These are phyloP conservation scores for Trichoderma atroviride DNA, from an alignment of 2,329 filamentous ascomycete genomes.

Conservation along the genomic window DNA sequence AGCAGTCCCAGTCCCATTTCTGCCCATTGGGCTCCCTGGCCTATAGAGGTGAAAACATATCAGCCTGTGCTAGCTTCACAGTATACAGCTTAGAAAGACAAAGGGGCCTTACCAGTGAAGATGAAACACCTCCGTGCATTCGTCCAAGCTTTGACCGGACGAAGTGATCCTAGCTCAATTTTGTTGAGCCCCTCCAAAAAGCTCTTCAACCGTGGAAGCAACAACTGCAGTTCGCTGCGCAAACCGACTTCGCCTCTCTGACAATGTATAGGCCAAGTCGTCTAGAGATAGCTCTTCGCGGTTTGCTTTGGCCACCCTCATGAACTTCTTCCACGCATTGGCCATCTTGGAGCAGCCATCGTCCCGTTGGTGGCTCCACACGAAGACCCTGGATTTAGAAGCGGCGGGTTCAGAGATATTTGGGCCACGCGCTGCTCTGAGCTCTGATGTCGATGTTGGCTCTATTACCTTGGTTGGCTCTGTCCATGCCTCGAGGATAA, in stretches of 20 bases:
- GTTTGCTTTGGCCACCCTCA: slow-evolving; percentile 10
- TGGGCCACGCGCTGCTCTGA: neutral
- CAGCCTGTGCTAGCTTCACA: neutral
- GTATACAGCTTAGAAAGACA: neutral
- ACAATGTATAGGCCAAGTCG: slow-evolving; percentile 21
- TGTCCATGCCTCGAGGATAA: slow-evolving; percentile 30
- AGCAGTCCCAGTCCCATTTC: slow-evolving; percentile 22
- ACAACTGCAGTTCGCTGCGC: slow-evolving; percentile 13
- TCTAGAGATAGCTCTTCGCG: slow-evolving; percentile 13
- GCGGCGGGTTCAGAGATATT: neutral
- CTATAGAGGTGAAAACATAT: neutral
- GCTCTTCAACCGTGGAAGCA: slow-evolving; percentile 15
- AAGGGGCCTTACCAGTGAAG: slow-evolving; percentile 22
- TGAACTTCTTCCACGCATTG: slow-evolving; percentile 14
- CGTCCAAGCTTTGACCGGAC: slow-evolving; percentile 12
- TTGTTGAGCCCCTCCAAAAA: slow-evolving; percentile 19
- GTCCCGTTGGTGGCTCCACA: slow-evolving; percentile 22
- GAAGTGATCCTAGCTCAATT: slow-evolving; percentile 17
- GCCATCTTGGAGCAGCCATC: slow-evolving; percentile 22
- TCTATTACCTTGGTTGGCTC: neutral
- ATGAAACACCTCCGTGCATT: slow-evolving; percentile 18
- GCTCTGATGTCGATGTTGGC: neutral
- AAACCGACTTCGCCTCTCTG: slow-evolving; percentile 16
- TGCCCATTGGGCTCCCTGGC: slow-evolving; percentile 26
- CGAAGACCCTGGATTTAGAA: slow-evolving; percentile 13